These are phyloP conservation scores for Arthrobotrys sphaeroides DNA, from an alignment of 2,329 filamentous ascomycete genomes.

Conservation along the genomic window DNA sequence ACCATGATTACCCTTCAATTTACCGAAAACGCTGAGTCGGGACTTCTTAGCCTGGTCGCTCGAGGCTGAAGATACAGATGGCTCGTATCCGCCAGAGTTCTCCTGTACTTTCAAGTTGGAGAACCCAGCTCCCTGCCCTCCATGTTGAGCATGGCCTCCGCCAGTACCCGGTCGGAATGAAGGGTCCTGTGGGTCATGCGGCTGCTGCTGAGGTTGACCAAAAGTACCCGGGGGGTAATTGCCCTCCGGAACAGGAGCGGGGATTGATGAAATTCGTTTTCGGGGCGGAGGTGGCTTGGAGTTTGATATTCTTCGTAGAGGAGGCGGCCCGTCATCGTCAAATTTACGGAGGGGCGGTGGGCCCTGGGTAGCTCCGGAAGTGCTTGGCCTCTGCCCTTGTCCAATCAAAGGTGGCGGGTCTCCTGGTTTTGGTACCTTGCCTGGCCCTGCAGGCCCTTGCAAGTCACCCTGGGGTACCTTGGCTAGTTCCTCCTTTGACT, in stretches of 20 bases:
- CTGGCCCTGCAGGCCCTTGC: not conserved
- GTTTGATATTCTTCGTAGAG: constrained; percentile 48
- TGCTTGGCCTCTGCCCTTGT: constrained; percentile 13
- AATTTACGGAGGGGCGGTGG: constrained; percentile 4
- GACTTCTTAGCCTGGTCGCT: constrained; percentile 45
- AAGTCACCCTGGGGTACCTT: not conserved
- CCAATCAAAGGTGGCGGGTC: not conserved
- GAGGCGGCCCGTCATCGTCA: constrained; percentile 45
- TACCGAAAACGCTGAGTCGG: constrained; percentile 34
- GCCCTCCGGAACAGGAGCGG: constrained; percentile 31
- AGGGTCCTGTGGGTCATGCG: constrained; percentile 26
- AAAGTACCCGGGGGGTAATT: constrained; percentile 11
- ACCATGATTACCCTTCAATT: constrained; percentile 16
- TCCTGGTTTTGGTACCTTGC: not conserved
- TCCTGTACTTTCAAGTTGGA: constrained; percentile 31
- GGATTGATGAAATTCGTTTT: constrained; percentile 36
- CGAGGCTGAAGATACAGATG: constrained; percentile 38
- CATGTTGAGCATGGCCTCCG: constrained; percentile 13
- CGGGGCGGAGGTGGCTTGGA: constrained; percentile 45
- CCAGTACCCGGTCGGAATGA: not conserved
- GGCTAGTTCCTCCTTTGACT: constrained; percentile 17
- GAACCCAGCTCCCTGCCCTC: constrained; percentile 8
- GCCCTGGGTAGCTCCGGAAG: constrained; percentile 16
- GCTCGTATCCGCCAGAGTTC: constrained; percentile 36
- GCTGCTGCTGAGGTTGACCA: constrained; percentile 11